Evolutionary conservation across 1,284 basidiomycete genomes (phyloP), one percentile per base, ranked within the genome.

Genomic region (Ceratobasidium sp.): DNA sequence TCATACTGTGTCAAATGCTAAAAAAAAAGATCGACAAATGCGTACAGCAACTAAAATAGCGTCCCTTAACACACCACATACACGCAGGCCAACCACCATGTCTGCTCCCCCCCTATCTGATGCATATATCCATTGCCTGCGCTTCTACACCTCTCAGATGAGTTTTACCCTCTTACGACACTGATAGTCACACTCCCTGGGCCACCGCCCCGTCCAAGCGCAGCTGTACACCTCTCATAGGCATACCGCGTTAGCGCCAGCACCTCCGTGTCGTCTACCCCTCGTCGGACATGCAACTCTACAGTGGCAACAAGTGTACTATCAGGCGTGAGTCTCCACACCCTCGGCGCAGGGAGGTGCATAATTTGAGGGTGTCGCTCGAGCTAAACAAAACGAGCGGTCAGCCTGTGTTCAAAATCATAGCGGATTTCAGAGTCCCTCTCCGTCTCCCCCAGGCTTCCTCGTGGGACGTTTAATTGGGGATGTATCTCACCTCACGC

Each of bases 321-420:
- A 22, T 80, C 75, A 7, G 91, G 91, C 19, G 89, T 88, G 54
- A 95, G 87, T 79, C 95, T 93, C 94, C 94, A 96, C 66, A 96
- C 89, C 78, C 95, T 93, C 0, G 93, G 93, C 11, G 91, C 89
- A 0, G 92, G 91, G 9, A 95, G 86, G 78, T 93, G 91, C 0
- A 92, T 80, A 24, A 96, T 91, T 76, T 91, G 87, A 0, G 92
- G 91, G 77, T 96, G 93, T 1, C 90, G 86, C 80, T 94, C 93
- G 77, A 95, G 87, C 91, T 93, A 77, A 7, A 36, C 3, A 19
- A 41, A 41, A 5, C 11, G 11, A 41, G 36, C 36, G 11, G 36
- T 41, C 36, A 41, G 36, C 36, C 36, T 11, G 11, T 41, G 36
- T 11, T 41, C 36, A 11, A 41, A 41, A 41, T 11, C 36, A 41